Evolutionary conservation across 1,284 basidiomycete genomes (phyloP).

Genomic region (Leccinum subfulvum): DNA sequence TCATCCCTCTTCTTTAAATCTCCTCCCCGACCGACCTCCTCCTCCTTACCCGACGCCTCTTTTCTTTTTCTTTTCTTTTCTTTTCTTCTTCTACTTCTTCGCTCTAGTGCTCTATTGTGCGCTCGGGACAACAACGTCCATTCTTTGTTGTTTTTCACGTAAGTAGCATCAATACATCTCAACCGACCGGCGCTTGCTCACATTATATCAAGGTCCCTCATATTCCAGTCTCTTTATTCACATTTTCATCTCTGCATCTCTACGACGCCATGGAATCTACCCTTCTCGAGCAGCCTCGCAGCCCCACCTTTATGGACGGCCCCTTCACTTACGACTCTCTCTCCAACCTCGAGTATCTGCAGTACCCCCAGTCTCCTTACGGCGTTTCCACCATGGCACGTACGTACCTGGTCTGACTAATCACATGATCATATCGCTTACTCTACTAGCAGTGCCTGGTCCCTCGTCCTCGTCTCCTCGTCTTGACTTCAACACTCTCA

Average conservation of each 20-base stretch:
- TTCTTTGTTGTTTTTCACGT: slow-evolving; percentile 35
- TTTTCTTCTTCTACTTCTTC: slow-evolving; percentile 33
- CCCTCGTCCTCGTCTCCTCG: slow-evolving; percentile 52
- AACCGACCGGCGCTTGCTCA: slow-evolving; percentile 8
- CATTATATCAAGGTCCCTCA: slow-evolving; percentile 26
- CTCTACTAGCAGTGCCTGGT: slow-evolving; percentile 36
- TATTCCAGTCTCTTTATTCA: slow-evolving; percentile 40
- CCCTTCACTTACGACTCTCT: slow-evolving; percentile 61
- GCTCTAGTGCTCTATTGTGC: slow-evolving; percentile 35
- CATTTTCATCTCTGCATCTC: slow-evolving; percentile 31
- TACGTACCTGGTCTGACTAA: slow-evolving; percentile 29
- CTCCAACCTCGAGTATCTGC: slow-evolving; percentile 40
- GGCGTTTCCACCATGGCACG: slow-evolving; percentile 43
- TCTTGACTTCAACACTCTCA: slow-evolving; percentile 61
- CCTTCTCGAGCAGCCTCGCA: slow-evolving; percentile 50
- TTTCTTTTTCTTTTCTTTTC: slow-evolving; percentile 29
- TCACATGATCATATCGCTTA: slow-evolving; percentile 9
- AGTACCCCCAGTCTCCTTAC: slow-evolving; percentile 35
- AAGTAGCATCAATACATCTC: slow-evolving; percentile 17
- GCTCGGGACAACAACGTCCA: slow-evolving; percentile 34
- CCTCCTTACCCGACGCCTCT: slow-evolving; percentile 31
- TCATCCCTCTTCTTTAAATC: slow-evolving; percentile 31
- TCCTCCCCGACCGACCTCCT: slow-evolving; percentile 34
- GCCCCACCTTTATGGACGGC: slow-evolving; percentile 53
- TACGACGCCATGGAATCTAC: slow-evolving; percentile 44